Evolutionary conservation across 2,329 filamentous ascomycete species (phyloP).

Genomic region (Nothophaeocryptopus gaeumannii): DNA sequence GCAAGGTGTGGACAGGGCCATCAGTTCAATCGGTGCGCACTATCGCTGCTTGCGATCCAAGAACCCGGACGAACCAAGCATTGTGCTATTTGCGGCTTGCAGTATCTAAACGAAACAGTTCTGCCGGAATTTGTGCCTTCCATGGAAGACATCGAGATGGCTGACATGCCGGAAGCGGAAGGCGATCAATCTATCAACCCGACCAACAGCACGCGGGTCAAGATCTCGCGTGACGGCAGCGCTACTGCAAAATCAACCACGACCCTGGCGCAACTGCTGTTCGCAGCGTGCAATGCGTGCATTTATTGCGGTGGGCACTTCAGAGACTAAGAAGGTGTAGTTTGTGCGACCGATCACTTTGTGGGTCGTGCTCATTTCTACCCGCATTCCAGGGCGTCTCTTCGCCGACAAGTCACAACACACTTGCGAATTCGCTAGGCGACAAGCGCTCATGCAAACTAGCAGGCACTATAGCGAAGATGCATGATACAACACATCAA

Average conservation of each 20-base stretch:
- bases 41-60: slow-evolving; percentile 57
- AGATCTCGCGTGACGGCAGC: slow-evolving; percentile 14
- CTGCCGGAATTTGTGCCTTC: slow-evolving; percentile 6
- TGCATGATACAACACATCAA: slow-evolving; percentile 5
- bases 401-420: slow-evolving; percentile 17
- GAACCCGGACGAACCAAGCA: slow-evolving; percentile 53
- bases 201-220: slow-evolving; percentile 17
- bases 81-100: slow-evolving; percentile 52
- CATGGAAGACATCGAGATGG: slow-evolving; percentile 14
- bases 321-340: slow-evolving; percentile 24
- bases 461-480: slow-evolving; percentile 1
- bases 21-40: slow-evolving; percentile 52
- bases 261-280: slow-evolving; percentile 34
- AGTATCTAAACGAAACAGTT: slow-evolving; percentile 48
- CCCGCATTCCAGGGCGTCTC: slow-evolving; percentile 27
- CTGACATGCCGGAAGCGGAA: slow-evolving; percentile 9
- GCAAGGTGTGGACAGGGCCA: slow-evolving; percentile 53
- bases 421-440: not conserved
- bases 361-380: slow-evolving; percentile 17
- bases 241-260: slow-evolving; percentile 18
- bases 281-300: slow-evolving; percentile 37
- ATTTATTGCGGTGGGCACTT: slow-evolving; percentile 41
- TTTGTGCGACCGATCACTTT: slow-evolving; percentile 18
- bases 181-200: slow-evolving; percentile 5
- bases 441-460: slow-evolving; percentile 6